Percentiles rank a stretch among this genome's conserved stretches.
These are phyloP conservation scores for Aspergillus luchuensis DNA, from an alignment of 2,329 filamentous ascomycete species.

Conservation along the genomic window DNA sequence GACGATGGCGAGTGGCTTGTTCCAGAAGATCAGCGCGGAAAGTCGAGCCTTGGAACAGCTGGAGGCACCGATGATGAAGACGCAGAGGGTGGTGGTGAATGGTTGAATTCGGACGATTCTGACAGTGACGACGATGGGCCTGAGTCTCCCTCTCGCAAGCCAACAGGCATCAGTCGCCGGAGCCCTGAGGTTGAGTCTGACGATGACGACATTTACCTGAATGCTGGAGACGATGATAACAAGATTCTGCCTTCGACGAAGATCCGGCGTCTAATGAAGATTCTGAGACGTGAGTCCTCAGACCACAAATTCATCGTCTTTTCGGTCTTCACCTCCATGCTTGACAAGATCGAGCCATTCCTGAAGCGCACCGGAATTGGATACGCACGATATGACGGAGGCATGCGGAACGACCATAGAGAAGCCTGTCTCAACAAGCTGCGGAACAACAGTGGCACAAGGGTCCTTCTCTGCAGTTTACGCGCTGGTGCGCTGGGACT, in stretches of 20 bases:
- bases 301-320: conserved; percentile 98
- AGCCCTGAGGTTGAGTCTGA: conserved; percentile 44
- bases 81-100: conserved; percentile 82
- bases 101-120: conserved; percentile 72
- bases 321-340: conserved; percentile 97
- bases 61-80: conserved; percentile 88
- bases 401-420: conserved; percentile 89
- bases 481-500: conserved; percentile 92
- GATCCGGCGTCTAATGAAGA: conserved; percentile 79
- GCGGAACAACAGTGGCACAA: conserved; percentile 71
- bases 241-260: conserved; percentile 72
- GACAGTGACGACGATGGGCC: conserved; percentile 46
- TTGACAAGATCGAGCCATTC: conserved; percentile 93
- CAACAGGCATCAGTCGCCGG: conserved; percentile 16
- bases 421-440: conserved; percentile 81
- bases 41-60: conserved; percentile 68
- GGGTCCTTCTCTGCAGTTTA: conserved; percentile 87
- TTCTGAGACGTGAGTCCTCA: conserved; percentile 74
- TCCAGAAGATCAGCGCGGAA: conserved; percentile 63
- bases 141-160: conserved; percentile 31
- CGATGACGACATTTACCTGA: conserved; percentile 41
- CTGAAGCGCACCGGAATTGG: conserved; percentile 71
- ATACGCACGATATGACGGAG: conserved; percentile 89
- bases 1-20: conserved; percentile 78
- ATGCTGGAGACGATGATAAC: conserved; percentile 44